phyloP scores from a whole-genome alignment of 441 rosid species.

The Gossypium schwendimanii region DNA sequence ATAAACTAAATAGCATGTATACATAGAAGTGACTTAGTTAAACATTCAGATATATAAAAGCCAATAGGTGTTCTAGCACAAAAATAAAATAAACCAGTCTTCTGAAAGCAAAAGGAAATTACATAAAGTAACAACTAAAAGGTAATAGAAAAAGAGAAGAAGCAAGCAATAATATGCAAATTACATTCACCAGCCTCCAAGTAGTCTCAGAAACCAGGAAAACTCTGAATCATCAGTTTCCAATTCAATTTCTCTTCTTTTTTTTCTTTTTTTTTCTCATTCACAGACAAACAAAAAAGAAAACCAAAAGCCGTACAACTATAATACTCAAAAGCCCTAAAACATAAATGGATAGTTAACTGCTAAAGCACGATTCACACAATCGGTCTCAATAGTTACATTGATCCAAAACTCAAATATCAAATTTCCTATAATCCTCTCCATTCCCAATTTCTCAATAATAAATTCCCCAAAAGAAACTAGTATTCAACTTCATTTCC shows the following conservation, averaged over 20 bases:
- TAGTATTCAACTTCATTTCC: background rate
- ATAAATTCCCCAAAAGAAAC: background rate
- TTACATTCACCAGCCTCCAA: background rate
- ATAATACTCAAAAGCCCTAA: background rate
- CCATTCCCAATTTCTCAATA: background rate
- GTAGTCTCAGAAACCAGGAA: background rate
- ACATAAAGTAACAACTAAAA: background rate
- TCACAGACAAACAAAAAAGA: background rate
- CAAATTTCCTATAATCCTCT: background rate
- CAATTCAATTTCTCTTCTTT: background rate
- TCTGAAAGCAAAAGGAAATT: background rate
- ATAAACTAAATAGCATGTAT: background rate
- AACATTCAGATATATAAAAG: background rate
- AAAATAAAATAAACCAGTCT: background rate
- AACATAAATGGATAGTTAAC: background rate
- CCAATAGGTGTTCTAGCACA: background rate
- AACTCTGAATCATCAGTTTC: background rate
- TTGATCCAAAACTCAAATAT: background rate
- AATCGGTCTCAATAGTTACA: background rate
- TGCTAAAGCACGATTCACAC: background rate
- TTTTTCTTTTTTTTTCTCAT: background rate
- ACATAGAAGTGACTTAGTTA: background rate
- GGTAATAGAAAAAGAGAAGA: background rate
- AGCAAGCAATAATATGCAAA: background rate
- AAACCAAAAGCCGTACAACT: background rate